Evolutionary conservation across 805 yeast species (phyloP).

Genomic region (Starmera caribaea): DNA sequence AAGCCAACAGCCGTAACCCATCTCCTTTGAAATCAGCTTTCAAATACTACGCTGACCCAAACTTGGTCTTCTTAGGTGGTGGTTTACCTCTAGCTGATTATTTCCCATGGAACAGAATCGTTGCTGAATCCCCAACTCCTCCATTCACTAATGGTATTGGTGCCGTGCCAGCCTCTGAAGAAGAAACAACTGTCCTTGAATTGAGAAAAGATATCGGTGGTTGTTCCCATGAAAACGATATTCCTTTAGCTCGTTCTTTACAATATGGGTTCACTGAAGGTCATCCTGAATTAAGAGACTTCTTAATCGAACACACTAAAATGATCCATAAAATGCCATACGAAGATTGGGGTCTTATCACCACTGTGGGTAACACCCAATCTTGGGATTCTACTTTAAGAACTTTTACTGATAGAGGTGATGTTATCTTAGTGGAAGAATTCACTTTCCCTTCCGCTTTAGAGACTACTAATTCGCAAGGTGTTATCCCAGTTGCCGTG

Average conservation of each 20-base stretch:
- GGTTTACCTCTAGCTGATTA: slow-evolving; percentile 88
- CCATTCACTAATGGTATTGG: slow-evolving; percentile 77
- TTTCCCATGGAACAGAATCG: slow-evolving; percentile 81
- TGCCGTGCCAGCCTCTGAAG: slow-evolving; percentile 36
- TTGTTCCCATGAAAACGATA: slow-evolving; percentile 38
- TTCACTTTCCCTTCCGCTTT: slow-evolving; percentile 76
- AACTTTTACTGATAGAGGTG: slow-evolving; percentile 70
- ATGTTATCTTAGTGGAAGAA: slow-evolving; percentile 75
- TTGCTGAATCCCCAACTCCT: slow-evolving; percentile 64
- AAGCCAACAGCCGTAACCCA: slow-evolving; percentile 64
- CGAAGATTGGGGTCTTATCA: slow-evolving; percentile 62
- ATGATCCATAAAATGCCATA: slow-evolving; percentile 36
- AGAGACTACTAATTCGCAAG: slow-evolving; percentile 71
- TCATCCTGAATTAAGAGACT: slow-evolving; percentile 56
- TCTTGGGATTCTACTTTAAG: slow-evolving; percentile 79
- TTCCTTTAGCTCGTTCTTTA: slow-evolving; percentile 75
- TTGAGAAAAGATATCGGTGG: slow-evolving; percentile 32
- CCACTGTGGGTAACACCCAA: slow-evolving; percentile 83
- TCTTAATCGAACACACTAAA: slow-evolving; percentile 69
- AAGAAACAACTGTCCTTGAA: slow-evolving; percentile 24
- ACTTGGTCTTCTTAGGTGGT: slow-evolving; percentile 85
- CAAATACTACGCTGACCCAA: slow-evolving; percentile 63
- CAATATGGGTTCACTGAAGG: slow-evolving; percentile 90
- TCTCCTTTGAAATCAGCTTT: slow-evolving; percentile 83
- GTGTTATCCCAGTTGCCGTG: slow-evolving; percentile 59